Conservation (phyloP, 768 basidiomycete species). For the Podaxis carcinomalis region DNA sequence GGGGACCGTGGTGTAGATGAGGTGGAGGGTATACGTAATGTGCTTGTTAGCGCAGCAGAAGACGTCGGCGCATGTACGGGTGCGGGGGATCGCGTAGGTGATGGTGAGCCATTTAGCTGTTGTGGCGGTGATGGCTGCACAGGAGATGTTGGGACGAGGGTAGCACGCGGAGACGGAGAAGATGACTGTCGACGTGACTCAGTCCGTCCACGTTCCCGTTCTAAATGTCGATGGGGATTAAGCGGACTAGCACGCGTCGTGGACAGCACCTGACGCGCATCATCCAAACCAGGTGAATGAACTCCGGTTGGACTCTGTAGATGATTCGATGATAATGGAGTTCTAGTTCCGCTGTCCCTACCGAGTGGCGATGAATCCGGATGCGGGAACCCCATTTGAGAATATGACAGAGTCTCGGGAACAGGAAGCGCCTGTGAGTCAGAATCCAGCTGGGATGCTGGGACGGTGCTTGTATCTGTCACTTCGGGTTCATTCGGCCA, state of each 20-base stretch:
- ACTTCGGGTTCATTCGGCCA: slow-evolving; percentile 23
- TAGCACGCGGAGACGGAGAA: no score
- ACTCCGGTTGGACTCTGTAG: neutral
- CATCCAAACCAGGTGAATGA: neutral
- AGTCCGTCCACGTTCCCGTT: neutral
- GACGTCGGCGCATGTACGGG: neutral
- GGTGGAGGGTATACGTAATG: slow-evolving; percentile 7
- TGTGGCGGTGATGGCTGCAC: no score
- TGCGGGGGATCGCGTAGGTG: slow-evolving; percentile 5
- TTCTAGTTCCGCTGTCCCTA: neutral
- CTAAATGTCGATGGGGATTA: neutral
- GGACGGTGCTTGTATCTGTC: slow-evolving; percentile 25
- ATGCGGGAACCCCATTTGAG: slow-evolving; percentile 30
- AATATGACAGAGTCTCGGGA: slow-evolving; percentile 30
- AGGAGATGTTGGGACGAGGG: no score
- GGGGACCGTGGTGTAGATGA: slow-evolving; percentile 11
- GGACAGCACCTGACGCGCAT: neutral
- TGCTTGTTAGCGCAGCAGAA: neutral
- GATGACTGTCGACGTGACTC: neutral
- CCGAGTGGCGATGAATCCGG: neutral
- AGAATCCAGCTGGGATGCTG: slow-evolving; percentile 33
- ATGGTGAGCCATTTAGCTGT: neutral
- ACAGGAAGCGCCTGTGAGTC: slow-evolving; percentile 19
- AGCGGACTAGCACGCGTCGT: neutral
- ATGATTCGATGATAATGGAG: neutral